Evolutionary conservation across 2,329 filamentous ascomycete species (phyloP).

Genomic region (Stagonosporopsis tanaceti): DNA sequence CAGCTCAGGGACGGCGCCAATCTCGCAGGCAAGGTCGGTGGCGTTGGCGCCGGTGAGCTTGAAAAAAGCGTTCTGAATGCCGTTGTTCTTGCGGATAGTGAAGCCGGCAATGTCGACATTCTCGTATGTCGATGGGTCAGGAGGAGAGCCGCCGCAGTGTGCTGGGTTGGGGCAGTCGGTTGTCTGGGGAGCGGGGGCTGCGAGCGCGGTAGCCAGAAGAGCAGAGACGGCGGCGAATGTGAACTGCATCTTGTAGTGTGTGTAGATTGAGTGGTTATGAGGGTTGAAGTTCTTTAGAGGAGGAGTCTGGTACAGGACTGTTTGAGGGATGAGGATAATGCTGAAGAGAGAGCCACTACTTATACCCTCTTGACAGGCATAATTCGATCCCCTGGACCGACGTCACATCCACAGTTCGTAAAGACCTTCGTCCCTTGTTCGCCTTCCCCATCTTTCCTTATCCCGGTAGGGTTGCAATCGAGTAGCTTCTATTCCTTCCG

Average conservation of each 20-base stretch:
- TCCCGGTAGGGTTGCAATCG: conserved; percentile 6
- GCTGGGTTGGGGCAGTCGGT: conserved; percentile 34
- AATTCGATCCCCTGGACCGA: conserved; percentile 3
- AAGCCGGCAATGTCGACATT: conserved; percentile 33
- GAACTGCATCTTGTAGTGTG: conserved; percentile 28
- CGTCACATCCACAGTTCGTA: conserved; percentile 10
- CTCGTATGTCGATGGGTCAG: conserved; percentile 24
- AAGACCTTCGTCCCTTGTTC: background rate
- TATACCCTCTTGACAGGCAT: conserved; percentile 17
- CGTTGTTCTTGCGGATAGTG: conserved; percentile 29
- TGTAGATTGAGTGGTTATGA: background rate
- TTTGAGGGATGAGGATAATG: background rate
- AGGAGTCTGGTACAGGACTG: conserved; percentile 2
- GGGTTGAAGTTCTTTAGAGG: background rate
- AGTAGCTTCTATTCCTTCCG: conserved; percentile 4
- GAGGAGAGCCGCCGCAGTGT: conserved; percentile 22
- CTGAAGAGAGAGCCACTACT: conserved; percentile 13
- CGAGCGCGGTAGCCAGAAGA: conserved; percentile 29
- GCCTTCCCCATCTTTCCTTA: conserved; percentile 13
- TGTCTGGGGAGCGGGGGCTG: conserved; percentile 30
- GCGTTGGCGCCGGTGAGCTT: conserved; percentile 31
- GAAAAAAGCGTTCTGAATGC: conserved; percentile 30
- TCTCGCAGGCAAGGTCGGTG: conserved; percentile 22
- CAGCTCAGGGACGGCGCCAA: conserved; percentile 20
- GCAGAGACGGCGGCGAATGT: conserved; percentile 26